phyloP scores from a whole-genome alignment of 805 yeast genomes.

The Candida broadrunensis region DNA sequence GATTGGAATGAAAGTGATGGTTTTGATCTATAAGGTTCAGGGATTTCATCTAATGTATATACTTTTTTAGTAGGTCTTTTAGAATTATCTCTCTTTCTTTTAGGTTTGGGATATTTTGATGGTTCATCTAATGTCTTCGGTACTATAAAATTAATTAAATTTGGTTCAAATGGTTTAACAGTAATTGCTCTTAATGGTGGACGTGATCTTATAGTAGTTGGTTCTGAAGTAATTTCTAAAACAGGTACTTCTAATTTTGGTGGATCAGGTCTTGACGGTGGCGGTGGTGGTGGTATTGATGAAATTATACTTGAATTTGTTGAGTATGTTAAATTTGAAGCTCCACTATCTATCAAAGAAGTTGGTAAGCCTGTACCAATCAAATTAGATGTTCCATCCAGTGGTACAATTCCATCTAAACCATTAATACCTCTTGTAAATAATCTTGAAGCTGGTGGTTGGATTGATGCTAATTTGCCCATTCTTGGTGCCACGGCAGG shows the following conservation, averaged over 20 bases:
- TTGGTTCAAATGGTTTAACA: constrained; percentile 11
- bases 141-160: constrained; percentile 25
- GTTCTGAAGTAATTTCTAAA: constrained; percentile 21
- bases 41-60: constrained; percentile 80
- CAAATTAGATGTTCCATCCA: background rate
- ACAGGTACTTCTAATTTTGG: constrained; percentile 35
- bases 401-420: constrained; percentile 2
- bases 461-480: constrained; percentile 46
- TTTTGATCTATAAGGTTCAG: constrained; percentile 79
- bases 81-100: constrained; percentile 34
- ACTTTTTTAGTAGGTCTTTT: constrained; percentile 54
- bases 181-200: constrained; percentile 29
- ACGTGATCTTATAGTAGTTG: constrained; percentile 14
- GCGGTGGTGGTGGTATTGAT: background rate
- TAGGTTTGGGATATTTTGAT: constrained; percentile 31
- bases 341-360: background rate
- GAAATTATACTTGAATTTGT: background rate
- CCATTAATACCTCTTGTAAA: constrained; percentile 26
- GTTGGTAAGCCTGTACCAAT: background rate
- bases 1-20: constrained; percentile 81
- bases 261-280: constrained; percentile 30
- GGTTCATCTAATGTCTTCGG: constrained; percentile 32
- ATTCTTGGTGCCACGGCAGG: constrained; percentile 32
- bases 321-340: background rate
- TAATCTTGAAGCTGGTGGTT: constrained; percentile 39